Base-by-base conservation (phyloP, 306 rosid genomes). In the Vigna angularis region DNA sequence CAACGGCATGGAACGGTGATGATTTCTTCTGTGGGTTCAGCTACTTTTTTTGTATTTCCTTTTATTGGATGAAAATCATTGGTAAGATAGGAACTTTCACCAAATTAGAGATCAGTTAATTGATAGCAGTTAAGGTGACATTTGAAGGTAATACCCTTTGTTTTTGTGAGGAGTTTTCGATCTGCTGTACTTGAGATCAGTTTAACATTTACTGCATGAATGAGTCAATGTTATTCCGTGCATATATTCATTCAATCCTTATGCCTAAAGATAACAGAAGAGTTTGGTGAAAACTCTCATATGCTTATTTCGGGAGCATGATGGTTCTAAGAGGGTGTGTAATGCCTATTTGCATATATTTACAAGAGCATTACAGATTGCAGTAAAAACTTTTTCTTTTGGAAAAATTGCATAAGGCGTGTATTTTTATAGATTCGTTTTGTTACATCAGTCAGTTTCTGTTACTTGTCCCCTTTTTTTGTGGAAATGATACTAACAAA, bases 61-160 rank as follows among this genome's bases (percentile, higher is more conserved):
- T 64, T 61, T 65, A 70, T 38, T 48, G 76, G 34, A 38, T 62
- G 15, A n/a, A 48, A 72, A 48, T 71, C 66, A 72, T 72, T 44
- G 47, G 42, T 64, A 10, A 58, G 79, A 73, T 76, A 12, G 58
- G 52, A 66, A 57, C n/a, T 2, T 7, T 78, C 59, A 40, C 76
- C 53, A 4, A 59, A 50, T 49, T 3, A 6, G 52, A 70, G 63
- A 55, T 15, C 65, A 22, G 47, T 22, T 73, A 50, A 42, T 22
- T 73, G 50, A 42, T 26, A 26, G 36, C 59, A 30, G 52, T 72
- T 34, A 47, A 68, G 70, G 42, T 79, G 59, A 55, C 13, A 45
- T 62, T 51, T 48, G 59, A 28, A 64, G 74, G 70, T 62, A 68
- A 56, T 70, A 71, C 24, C 80, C 32, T n/a, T 62, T 76, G 79